A percentile compares a stretch with the other conserved stretches of the same genome.
Evolutionary conservation across 345 rosid species (phyloP).

Genomic region (Lumnitzera racemosa): DNA sequence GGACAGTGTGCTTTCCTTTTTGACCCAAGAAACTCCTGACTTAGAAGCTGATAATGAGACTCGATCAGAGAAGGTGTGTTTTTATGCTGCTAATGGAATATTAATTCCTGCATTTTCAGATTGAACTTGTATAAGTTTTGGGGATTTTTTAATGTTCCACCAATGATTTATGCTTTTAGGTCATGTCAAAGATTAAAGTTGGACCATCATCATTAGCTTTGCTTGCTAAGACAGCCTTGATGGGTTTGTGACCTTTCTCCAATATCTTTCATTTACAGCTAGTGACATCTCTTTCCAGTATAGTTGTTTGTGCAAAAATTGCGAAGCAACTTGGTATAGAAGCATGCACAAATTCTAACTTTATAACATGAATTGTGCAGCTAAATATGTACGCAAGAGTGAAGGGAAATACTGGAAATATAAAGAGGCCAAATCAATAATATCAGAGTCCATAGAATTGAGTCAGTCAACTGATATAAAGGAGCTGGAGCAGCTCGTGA

Average conservation of each 20-base stretch:
- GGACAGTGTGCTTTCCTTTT: conserved; percentile 67
- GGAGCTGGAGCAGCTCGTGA: conserved; percentile 58
- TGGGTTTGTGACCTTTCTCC: conserved; percentile 53
- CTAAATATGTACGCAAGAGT: conserved; percentile 86
- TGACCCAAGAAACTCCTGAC: conserved; percentile 51
- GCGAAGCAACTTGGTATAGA: neutral
- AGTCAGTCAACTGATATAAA: conserved; percentile 54
- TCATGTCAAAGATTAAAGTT: conserved; percentile 65
- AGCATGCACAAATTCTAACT: conserved; percentile 7
- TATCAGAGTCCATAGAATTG: conserved; percentile 76
- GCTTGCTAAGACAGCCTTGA: conserved; percentile 66
- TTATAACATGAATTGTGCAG: conserved; percentile 28
- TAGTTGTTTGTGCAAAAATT: too few relatives aligned
- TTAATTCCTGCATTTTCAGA: neutral
- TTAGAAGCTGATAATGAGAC: conserved; percentile 36
- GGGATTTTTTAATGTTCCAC: too few relatives aligned
- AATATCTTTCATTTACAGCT: neutral
- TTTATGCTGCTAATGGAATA: conserved; percentile 2
- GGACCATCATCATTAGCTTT: conserved; percentile 78
- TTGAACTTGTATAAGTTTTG: too few relatives aligned
- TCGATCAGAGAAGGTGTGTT: conserved; percentile 46
- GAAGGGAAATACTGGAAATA: conserved; percentile 79
- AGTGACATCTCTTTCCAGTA: too few relatives aligned
- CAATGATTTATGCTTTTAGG: conserved; percentile 29
- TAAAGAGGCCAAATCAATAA: conserved; percentile 58